Evolutionary conservation across 805 yeast species (phyloP), one percentile per base, ranked within the genome.

Genomic region (Clavispora asparagi): DNA sequence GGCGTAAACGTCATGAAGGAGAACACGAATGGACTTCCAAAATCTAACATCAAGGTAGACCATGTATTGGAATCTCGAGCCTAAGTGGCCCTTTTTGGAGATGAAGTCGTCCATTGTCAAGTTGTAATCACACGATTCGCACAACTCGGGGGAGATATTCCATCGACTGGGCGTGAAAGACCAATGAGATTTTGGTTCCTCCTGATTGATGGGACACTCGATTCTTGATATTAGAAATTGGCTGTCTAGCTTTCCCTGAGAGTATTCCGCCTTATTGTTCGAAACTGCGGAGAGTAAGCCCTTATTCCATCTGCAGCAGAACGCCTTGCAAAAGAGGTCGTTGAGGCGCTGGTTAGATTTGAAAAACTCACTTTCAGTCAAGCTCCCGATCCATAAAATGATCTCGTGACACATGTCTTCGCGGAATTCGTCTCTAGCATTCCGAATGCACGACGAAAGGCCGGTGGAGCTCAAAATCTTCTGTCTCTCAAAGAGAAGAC

Each of bases 371-470:
- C 85, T 74, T 40, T 72, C 73, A 0, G 84, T 69, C 26, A 89
- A 62, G 35, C 81, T 84, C 26, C 67, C 61, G 6, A 88, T 59
- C 90, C 94, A 85, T n/a, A 61, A 55, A 7, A 86, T 60, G 16
- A 88, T 79, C 50, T 83, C 89, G 37, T 78, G 82, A 53, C 85
- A 82, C 87, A 86, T 82, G 47, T 85, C 91, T 58, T 89, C 96
- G 43, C 94, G 70, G 58, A 87, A 84, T 7, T 78, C 67, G 57
- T 88, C 95, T 46, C 90, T 68, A 14, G 79, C 71, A 43, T 82
- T 78, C 45, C 88, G 67, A 13, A 89, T 82, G 41, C 87, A 77
- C 1, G 84, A 75, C 1, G 83, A 77, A 16, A 87, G 67, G 0
- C 90, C 90, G 0, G 88, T 82, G 0, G 81, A 66, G 19, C 79